A percentile compares a stretch with the other conserved stretches of the same genome.
These are phyloP conservation scores for Fraxinus anomala DNA, from an alignment of 257 asterid genomes.

Conservation along the genomic window DNA sequence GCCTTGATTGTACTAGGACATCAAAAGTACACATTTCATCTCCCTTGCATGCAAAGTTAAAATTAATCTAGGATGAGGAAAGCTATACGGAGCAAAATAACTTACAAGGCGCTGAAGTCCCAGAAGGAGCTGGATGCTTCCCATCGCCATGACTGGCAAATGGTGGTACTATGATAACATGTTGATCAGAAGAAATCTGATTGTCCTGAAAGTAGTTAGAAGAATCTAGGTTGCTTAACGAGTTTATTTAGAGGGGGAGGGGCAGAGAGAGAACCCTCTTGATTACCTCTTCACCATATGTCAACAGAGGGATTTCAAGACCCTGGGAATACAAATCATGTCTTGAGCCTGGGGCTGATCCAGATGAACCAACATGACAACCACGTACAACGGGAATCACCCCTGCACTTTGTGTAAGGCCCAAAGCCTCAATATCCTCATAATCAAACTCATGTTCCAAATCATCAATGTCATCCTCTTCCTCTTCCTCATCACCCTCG, in stretches of 20 bases:
- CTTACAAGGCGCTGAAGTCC: slow-evolving; percentile 55
- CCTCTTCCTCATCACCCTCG: slow-evolving; percentile 83
- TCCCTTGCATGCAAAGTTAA: neutral
- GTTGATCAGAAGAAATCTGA: slow-evolving; percentile 52
- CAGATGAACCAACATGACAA: slow-evolving; percentile 41
- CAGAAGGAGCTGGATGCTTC: slow-evolving; percentile 42
- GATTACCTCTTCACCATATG: slow-evolving; percentile 86
- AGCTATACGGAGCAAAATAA: slow-evolving; percentile 22
- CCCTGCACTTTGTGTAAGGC: slow-evolving; percentile 33
- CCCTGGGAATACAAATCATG: slow-evolving; percentile 42
- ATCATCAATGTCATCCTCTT: slow-evolving; percentile 69
- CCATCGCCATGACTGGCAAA: slow-evolving; percentile 41
- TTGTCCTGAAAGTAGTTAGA: slow-evolving; percentile 41
- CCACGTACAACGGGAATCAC: slow-evolving; percentile 35
- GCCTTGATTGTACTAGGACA: slow-evolving; percentile 62
- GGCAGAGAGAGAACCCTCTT: neutral
- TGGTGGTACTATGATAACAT: slow-evolving; percentile 71
- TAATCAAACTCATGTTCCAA: slow-evolving; percentile 75
- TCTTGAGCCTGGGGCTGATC: slow-evolving; percentile 22
- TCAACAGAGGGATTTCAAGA: slow-evolving; percentile 65
- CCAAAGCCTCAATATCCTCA: slow-evolving; percentile 38
- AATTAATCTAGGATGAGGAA: neutral
- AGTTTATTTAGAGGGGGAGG: slow-evolving; percentile 6
- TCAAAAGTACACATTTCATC: slow-evolving; percentile 15
- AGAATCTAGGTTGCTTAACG: slow-evolving; percentile 1